Conservation (phyloP, 371 early-diverging fungal species). For the Mortierella sp. region DNA sequence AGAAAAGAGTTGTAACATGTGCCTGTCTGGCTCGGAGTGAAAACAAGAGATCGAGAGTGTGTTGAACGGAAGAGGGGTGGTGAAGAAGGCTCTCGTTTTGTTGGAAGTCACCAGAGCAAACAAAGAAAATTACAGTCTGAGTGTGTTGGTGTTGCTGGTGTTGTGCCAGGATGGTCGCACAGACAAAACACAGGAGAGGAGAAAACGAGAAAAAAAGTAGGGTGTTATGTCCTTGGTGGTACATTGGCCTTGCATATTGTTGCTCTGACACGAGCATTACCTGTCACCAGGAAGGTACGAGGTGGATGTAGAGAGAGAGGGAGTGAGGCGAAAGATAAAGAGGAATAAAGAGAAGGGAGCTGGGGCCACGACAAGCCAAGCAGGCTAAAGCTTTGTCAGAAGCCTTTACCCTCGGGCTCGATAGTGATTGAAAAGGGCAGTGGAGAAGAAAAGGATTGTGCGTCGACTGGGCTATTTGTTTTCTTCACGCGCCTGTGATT, state of each 20-base stretch:
- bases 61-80: not conserved
- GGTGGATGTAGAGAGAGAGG: not conserved
- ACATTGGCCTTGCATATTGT: not conserved
- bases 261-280: not conserved
- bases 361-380: not conserved
- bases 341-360: not conserved
- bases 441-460: not conserved
- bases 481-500: not conserved
- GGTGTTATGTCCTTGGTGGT: not conserved
- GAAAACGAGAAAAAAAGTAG: not conserved
- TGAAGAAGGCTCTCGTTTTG: constrained; percentile 1
- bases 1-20: not conserved
- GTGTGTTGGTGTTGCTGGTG: not conserved
- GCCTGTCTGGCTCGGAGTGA: constrained; percentile 7
- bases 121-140: not conserved
- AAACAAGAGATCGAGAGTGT: not conserved
- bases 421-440: not conserved
- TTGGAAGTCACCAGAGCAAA: not conserved
- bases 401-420: not conserved
- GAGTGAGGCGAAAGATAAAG: not conserved
- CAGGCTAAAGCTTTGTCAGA: not conserved
- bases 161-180: constrained; percentile 1
- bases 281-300: no score
- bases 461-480: not conserved
- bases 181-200: not conserved